Base-by-base conservation (phyloP, 2,329 filamentous ascomycete species). In the Huntiella moniliformis region DNA sequence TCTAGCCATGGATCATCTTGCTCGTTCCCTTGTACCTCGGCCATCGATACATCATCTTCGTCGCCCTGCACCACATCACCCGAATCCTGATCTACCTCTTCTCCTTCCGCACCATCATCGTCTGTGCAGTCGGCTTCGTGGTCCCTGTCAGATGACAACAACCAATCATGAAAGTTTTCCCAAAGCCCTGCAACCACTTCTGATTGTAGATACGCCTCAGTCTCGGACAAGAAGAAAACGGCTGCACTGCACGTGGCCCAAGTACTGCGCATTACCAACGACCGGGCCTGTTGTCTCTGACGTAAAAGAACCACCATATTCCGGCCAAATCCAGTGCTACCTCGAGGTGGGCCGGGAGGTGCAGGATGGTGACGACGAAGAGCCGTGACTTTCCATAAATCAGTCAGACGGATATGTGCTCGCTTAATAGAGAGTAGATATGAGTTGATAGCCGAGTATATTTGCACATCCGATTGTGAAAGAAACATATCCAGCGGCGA, bases 221-320 rank as follows among this genome's bases (percentile, higher is more conserved):
- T 79, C 58, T 95, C 87, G 0, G 82, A 84, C 3, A 96, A 67
- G 53, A 96, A 82, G 62, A 94, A 95, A 3, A 93, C 74, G 1
- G 84, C 80, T 2, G 86, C 82, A 56, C 82, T 86, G 53, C 82
- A 80, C 0, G 84, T 92, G 0, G 86, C 88, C 91, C 91, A 98
- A 1, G 88, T 73, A 51, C 77, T 80, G 12, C 91, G 76, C 70
- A 93, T 81, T 0, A 73, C 70, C 32, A 69, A 67, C 4, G 73
- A 70, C 13, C 88, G 71, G 12, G 64, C 57, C 18, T 74, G 74
- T 53, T 77, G 73, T 43, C 82, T 72, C 53, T 73, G 63, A 22
- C 85, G 73, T 8, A 82, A 69, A 16, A 72, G 63, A 18, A 64
- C 65, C 12, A 83, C 70, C 50, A 73, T 71, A 13, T 70, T 67